Evolutionary conservation across 129 eudicot genomes (phyloP).

Genomic region (Flaveria bidentis): DNA sequence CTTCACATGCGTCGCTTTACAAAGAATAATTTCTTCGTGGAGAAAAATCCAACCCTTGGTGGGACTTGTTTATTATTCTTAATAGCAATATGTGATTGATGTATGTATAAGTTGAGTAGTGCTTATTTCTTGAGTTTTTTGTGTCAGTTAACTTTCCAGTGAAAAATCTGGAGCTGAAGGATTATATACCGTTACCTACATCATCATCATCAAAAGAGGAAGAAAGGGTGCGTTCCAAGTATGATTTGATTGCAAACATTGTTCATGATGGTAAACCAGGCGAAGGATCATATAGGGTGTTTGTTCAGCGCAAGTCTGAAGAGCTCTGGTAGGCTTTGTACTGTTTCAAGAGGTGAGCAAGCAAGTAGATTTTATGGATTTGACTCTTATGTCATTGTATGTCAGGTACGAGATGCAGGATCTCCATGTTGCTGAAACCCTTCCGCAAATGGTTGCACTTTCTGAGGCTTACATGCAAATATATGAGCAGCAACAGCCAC

Average conservation of each 20-base stretch:
- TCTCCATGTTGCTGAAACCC: conserved; percentile 81
- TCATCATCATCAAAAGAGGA: conserved; percentile 52
- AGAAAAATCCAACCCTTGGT: conserved; percentile 99
- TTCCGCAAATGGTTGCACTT: conserved; percentile 89
- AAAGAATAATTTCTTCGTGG: conserved; percentile 91
- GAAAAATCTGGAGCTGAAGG: conserved; percentile 94
- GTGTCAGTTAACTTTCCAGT: conserved; percentile 84
- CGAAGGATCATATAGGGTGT: conserved; percentile 86
- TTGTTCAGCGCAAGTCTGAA: conserved; percentile 95
- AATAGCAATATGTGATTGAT: not conserved
- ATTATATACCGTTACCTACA: conserved; percentile 77
- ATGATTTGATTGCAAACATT: conserved; percentile 84
- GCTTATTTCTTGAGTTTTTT: not conserved
- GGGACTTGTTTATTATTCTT: conserved; percentile 24
- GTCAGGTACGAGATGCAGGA: conserved; percentile 97
- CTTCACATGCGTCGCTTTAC: conserved; percentile 98
- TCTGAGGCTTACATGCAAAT: conserved; percentile 96
- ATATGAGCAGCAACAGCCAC: conserved; percentile 75
- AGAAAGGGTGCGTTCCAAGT: conserved; percentile 63
- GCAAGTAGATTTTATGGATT: not conserved
- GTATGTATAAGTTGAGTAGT: not conserved
- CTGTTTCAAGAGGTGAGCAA: not conserved
- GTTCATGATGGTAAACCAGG: conserved; percentile 99
- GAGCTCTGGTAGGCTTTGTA: conserved; percentile 67
- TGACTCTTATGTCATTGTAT: not conserved